These are phyloP conservation scores for Lyophyllum atratum DNA, from an alignment of 768 basidiomycete species.

Conservation along the genomic window DNA sequence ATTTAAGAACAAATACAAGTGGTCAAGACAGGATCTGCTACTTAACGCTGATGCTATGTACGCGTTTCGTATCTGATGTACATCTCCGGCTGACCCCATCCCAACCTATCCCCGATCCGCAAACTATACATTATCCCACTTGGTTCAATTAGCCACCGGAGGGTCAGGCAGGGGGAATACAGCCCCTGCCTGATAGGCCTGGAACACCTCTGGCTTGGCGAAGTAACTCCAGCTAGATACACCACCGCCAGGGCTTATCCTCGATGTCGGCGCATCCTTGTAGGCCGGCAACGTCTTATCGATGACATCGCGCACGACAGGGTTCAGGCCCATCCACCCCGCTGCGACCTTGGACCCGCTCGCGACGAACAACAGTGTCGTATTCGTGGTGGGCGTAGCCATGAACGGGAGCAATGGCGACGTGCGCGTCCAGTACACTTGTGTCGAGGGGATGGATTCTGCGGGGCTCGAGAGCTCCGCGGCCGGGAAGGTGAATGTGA, in stretches of 20 bases:
- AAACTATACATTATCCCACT: not conserved
- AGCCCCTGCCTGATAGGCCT: conserved; percentile 17
- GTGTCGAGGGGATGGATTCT: conserved; percentile 10
- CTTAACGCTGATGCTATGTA: no score
- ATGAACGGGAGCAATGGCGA: conserved; percentile 16
- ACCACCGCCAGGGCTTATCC: conserved; percentile 4
- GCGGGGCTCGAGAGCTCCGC: conserved; percentile 1
- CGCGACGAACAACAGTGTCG: conserved; percentile 8
- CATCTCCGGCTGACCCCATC: no score
- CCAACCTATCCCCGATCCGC: not conserved
- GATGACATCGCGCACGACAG: conserved; percentile 6
- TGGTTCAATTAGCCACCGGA: not conserved
- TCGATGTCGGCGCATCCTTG: conserved; percentile 8
- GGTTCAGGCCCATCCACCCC: conserved; percentile 1
- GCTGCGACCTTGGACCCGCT: conserved; percentile 8
- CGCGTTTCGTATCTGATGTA: no score
- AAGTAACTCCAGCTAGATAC: conserved; percentile 21
- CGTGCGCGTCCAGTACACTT: conserved; percentile 18
- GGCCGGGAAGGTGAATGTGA: conserved; percentile 17
- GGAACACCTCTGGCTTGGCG: conserved; percentile 18
- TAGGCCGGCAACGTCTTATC: conserved; percentile 11
- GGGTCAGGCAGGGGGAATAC: conserved; percentile 20
- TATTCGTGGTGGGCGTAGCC: conserved; percentile 12
- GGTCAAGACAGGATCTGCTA: not conserved
- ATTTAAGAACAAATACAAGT: not conserved